Conservation (phyloP, 495 filamentous ascomycete genomes). For the Wilcoxina mikolae region DNA sequence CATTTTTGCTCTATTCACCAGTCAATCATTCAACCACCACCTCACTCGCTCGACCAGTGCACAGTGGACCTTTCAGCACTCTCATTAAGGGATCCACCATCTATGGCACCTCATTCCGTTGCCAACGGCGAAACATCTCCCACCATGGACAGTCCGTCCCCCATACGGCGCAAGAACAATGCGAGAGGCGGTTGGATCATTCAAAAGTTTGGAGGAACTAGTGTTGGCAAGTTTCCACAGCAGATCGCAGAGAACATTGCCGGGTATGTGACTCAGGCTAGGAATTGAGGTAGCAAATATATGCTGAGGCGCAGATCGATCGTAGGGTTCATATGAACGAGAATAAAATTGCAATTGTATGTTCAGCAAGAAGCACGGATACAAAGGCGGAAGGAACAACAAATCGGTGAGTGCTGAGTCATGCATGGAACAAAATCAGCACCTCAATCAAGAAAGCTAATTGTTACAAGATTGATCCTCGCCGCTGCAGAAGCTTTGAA, state of each 20-base stretch:
- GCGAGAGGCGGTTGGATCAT: constrained; percentile 47
- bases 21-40: too few relatives aligned
- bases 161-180: constrained; percentile 3
- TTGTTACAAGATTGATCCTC: constrained; percentile 43
- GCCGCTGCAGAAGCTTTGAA: constrained; percentile 53
- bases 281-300: background rate
- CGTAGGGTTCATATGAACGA: constrained; percentile 49
- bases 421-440: background rate
- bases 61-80: too few relatives aligned
- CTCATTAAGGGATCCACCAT: too few relatives aligned
- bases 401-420: constrained; percentile 57
- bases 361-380: constrained; percentile 76
- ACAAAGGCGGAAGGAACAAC: constrained; percentile 88
- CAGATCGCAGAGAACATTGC: constrained; percentile 65
- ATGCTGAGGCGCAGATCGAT: too few relatives aligned
- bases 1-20: too few relatives aligned
- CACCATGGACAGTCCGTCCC: background rate
- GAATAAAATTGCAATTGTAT: constrained; percentile 71
- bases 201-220: constrained; percentile 74
- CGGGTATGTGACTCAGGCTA: constrained; percentile 37
- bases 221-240: constrained; percentile 50
- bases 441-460: background rate
- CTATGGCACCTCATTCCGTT: background rate
- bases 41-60: too few relatives aligned
- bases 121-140: background rate